Conservation (phyloP, 257 asterid genomes). For the Solanum virginianum region DNA sequence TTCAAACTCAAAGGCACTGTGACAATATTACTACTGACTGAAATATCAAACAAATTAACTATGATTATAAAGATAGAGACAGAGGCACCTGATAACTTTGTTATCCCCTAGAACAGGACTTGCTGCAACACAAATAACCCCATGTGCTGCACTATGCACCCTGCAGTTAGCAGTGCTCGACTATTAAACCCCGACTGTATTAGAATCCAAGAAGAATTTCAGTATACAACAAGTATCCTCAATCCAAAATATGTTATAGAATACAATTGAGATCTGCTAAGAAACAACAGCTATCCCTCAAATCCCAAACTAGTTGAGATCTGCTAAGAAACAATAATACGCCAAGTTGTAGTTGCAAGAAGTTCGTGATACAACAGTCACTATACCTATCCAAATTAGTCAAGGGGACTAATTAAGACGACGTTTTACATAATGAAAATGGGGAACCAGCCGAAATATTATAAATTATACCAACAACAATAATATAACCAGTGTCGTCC, state of each 20-base stretch:
- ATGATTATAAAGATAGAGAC: background rate
- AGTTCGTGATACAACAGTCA: background rate
- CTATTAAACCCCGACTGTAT: background rate
- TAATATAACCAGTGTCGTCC: background rate
- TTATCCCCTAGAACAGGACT: conserved; percentile 37
- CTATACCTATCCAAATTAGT: background rate
- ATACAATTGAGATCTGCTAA: background rate
- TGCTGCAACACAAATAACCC: conserved; percentile 52
- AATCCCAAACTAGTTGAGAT: background rate
- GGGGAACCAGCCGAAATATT: background rate
- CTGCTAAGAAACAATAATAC: background rate
- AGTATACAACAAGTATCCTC: background rate
- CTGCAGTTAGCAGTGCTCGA: conserved; percentile 6
- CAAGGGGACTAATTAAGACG: background rate
- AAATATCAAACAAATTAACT: background rate
- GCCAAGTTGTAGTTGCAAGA: background rate
- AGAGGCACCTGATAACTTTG: conserved; percentile 41
- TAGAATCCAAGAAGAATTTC: background rate
- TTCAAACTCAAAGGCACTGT: background rate
- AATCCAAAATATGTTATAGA: background rate
- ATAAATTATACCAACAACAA: conserved; percentile 17
- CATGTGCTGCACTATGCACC: conserved; percentile 93
- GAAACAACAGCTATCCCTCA: background rate
- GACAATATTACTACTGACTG: background rate
- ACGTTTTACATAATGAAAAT: background rate